Evolutionary conservation across 805 yeast genomes (phyloP).

Genomic region (Candida awuae): DNA sequence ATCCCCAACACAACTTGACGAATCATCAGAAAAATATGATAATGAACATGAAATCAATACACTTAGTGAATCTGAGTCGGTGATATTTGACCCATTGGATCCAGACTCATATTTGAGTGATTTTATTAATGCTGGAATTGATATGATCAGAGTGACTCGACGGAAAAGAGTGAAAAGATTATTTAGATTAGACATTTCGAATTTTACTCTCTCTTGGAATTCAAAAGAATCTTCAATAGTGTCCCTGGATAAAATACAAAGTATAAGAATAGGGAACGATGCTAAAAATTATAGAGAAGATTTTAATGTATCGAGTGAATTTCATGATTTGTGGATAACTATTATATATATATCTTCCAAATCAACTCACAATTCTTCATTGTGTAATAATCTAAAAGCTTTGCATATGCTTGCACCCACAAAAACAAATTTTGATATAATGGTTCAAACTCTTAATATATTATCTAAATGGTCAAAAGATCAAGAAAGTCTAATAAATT

Average conservation of each 20-base stretch:
- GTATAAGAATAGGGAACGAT: constrained; percentile 53
- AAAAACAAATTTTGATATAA: constrained; percentile 42
- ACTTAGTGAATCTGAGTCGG: neutral
- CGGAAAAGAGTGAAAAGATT: constrained; percentile 54
- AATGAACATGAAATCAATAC: neutral
- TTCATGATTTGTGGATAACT: constrained; percentile 68
- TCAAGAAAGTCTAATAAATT: constrained; percentile 9
- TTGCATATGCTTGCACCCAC: constrained; percentile 67
- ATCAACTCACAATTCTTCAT: constrained; percentile 17
- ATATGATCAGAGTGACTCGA: constrained; percentile 61
- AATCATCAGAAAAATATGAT: neutral
- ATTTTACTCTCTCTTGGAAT: constrained; percentile 53
- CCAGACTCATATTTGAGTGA: constrained; percentile 2
- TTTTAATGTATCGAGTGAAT: constrained; percentile 60
- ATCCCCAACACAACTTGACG: neutral
- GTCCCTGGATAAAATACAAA: constrained; percentile 55
- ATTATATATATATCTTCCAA: constrained; percentile 56
- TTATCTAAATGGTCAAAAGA: constrained; percentile 32
- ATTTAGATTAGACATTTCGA: constrained; percentile 47
- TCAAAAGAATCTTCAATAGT: constrained; percentile 37
- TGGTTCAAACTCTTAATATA: constrained; percentile 47
- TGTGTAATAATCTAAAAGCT: constrained; percentile 56
- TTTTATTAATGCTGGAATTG: constrained; percentile 37
- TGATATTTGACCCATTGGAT: constrained; percentile 4
- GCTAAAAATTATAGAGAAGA: constrained; percentile 84